Base-by-base conservation (phyloP, 345 rosid genomes). In the Populus nigra region DNA sequence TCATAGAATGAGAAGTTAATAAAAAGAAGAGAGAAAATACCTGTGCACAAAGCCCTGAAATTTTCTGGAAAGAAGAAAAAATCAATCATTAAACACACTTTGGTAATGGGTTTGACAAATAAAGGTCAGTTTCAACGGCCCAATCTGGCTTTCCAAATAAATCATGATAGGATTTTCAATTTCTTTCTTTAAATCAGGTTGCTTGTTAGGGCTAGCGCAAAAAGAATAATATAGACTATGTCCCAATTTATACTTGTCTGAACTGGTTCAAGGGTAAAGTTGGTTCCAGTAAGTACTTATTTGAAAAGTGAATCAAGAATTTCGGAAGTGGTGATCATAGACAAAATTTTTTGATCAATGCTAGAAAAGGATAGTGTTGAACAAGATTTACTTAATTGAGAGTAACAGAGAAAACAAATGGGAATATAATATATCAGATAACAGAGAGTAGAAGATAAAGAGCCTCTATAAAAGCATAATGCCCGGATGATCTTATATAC, bases 31-130 rank as follows among this genome's bases (percentile, higher is more conserved):
- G 59, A 61, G 45, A 69, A 88, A 47, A 79, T 88, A 95, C 98
- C 98, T 87, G 97, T 93, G 90, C 97, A 96, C 86, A 93, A 84
- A 41, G 97, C 91, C 88, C 98, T 89, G 88, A 96, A 96, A 87
- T 96, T 96, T 87, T 89, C 99, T 96, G 97, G 84, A 86, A 78
- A 82, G 20, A 23, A 77, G 18, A 80, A 61, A 33, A 78, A 49
- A 31, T 15, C 6, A 25, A 61, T 68, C 27, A 72, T 87, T 70
- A 86, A 80, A 47, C 74, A 85, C 71, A 1, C 3, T 69, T 55
- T 20, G 43, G 72, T 65, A 7, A 57, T 9, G 59, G 65, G 20
- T 59, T 23, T 59, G 25, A 59, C 15, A 59, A 53, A 53, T 53
- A 20, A 53, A 59, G 65, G 2, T 59, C 65, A 23, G 13, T 59